Percentiles rank a stretch among this genome's conserved stretches.
Evolutionary conservation across 1,139 yeast species (phyloP).

Genomic region (Debaryomycetaceae sp.): DNA sequence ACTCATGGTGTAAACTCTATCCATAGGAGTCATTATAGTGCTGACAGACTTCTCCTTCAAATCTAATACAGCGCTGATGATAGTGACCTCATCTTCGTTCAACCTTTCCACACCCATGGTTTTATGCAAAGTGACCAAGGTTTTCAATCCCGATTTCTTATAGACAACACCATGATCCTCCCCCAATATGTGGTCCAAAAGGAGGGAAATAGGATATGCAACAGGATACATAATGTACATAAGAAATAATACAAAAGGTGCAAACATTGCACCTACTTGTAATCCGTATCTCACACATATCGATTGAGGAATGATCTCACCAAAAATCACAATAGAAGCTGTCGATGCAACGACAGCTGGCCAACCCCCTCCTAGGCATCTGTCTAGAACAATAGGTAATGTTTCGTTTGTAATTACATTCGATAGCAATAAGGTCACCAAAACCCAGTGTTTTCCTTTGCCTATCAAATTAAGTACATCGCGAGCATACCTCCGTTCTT

Average conservation of each 20-base stretch:
- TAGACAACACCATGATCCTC: constrained; percentile 96
- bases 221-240: constrained; percentile 92
- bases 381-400: constrained; percentile 87
- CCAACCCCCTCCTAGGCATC: constrained; percentile 96
- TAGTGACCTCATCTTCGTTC: constrained; percentile 93
- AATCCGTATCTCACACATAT: constrained; percentile 90
- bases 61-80: constrained; percentile 89
- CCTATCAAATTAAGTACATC: constrained; percentile 71
- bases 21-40: constrained; percentile 91
- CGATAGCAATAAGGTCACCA: constrained; percentile 78
- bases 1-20: constrained; percentile 84
- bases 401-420: constrained; percentile 96
- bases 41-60: constrained; percentile 87
- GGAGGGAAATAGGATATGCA: constrained; percentile 83
- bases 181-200: constrained; percentile 80
- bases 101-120: constrained; percentile 95
- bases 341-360: constrained; percentile 94
- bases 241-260: constrained; percentile 79
- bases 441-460: constrained; percentile 95
- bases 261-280: constrained; percentile 84
- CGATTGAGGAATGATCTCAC: constrained; percentile 95
- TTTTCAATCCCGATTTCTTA: constrained; percentile 88
- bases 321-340: constrained; percentile 88
- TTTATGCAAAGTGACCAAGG: constrained; percentile 86
- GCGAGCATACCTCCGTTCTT: constrained; percentile 68